Conservation (phyloP, 202 grass and related monocot species). For the Panicum virgatum region DNA sequence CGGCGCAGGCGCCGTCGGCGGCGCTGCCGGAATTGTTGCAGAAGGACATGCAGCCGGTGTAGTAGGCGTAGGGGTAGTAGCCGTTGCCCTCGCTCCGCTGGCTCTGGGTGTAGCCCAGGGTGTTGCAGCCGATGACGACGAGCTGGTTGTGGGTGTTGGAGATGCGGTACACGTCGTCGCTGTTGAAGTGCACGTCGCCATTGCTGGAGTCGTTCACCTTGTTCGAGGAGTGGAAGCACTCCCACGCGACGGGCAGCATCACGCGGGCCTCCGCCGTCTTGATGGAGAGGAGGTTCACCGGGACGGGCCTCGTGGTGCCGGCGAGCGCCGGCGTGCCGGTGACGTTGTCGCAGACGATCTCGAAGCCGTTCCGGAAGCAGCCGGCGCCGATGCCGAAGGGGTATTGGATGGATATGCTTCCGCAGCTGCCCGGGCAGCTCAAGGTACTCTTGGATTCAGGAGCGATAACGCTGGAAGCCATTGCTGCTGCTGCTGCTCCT, state of each 20-base stretch:
- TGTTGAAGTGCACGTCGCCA: not conserved
- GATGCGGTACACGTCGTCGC: not conserved
- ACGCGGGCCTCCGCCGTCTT: not conserved
- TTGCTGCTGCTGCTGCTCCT: not conserved
- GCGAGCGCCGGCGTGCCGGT: not conserved
- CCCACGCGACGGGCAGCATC: conserved; percentile 12
- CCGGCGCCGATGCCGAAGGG: not conserved
- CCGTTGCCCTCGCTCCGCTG: not conserved
- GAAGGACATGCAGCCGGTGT: not conserved
- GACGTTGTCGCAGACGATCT: not conserved
- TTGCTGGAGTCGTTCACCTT: not conserved
- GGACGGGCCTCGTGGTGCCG: not conserved
- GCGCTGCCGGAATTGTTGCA: not conserved
- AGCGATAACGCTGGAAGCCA: no score
- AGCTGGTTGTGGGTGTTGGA: not conserved
- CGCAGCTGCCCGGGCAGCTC: not conserved
- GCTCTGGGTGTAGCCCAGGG: not conserved
- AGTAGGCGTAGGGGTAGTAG: not conserved
- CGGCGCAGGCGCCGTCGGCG: not conserved
- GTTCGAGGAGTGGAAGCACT: not conserved
- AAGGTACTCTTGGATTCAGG: no score
- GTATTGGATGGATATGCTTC: not conserved
- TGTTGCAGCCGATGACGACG: not conserved
- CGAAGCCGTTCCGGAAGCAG: not conserved
- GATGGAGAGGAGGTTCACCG: not conserved